Conservation (phyloP, 352 stramenopile species). For the Globisporangium mamillatum region DNA sequence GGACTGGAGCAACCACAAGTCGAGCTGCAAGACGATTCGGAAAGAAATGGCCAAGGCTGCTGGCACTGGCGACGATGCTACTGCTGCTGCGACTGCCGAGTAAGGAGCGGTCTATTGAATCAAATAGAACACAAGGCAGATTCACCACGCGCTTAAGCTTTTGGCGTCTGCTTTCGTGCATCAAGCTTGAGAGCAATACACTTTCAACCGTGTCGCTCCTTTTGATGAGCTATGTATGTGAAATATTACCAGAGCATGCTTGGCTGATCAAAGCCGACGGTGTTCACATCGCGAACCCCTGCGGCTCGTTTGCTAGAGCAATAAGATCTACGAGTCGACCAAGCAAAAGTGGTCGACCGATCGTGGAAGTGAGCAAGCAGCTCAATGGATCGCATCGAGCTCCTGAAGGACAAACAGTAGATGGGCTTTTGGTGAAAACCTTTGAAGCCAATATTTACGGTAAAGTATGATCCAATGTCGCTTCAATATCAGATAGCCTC, state of each 20-base stretch:
- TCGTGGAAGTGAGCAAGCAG: not conserved
- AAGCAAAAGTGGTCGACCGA: not conserved
- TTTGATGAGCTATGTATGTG: not conserved
- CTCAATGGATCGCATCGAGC: not conserved
- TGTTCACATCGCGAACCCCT: not conserved
- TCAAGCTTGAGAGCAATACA: not conserved
- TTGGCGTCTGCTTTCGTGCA: not conserved
- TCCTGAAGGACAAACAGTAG: too few species aligned
- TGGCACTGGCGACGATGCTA: not conserved
- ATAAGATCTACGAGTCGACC: not conserved
- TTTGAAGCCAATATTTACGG: not conserved
- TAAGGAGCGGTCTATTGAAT: not conserved
- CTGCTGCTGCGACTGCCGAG: not conserved
- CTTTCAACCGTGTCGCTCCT: not conserved
- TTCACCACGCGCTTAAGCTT: not conserved
- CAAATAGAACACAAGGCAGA: constrained; percentile 2
- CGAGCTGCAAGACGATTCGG: constrained; percentile 69
- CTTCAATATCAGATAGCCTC: not conserved
- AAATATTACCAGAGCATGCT: not conserved
- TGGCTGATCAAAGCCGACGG: not conserved
- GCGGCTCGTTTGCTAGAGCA: not conserved
- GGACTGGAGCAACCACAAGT: constrained; percentile 81
- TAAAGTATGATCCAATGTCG: not conserved
- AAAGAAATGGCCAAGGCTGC: constrained; percentile 24
- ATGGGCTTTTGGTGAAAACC: too few species aligned